Conservation (phyloP, 139 green algal genomes). For the Parachlorella kessleri region DNA sequence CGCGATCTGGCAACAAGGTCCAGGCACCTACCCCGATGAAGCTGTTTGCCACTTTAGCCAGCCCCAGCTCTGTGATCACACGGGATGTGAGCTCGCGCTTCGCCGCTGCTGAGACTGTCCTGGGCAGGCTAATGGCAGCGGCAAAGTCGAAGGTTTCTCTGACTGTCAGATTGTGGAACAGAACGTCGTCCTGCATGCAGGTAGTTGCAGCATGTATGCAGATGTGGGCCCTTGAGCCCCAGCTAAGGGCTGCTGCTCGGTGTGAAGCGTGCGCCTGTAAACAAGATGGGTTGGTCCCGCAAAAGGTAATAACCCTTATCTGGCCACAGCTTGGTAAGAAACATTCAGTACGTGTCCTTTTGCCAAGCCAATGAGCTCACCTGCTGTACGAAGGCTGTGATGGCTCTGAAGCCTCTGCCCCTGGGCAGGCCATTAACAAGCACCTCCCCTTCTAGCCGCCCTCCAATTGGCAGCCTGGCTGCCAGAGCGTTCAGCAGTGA, state of each 20-base stretch:
- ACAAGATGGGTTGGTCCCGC: too few relatives aligned
- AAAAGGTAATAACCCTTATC: too few relatives aligned
- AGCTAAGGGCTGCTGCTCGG: background rate
- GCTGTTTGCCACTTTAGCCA: constrained; percentile 45
- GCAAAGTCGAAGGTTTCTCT: constrained; percentile 68
- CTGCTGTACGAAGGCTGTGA: background rate
- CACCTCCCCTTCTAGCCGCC: constrained; percentile 25
- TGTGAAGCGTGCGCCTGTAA: too few relatives aligned
- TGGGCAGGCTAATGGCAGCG: constrained; percentile 51
- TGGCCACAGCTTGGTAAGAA: background rate
- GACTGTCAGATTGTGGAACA: constrained; percentile 65
- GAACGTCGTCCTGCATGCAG: constrained; percentile 65
- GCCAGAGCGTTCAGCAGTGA: constrained; percentile 41
- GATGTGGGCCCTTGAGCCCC: too few relatives aligned
- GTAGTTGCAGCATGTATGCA: too few relatives aligned
- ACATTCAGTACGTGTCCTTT: too few relatives aligned
- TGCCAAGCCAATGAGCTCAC: too few relatives aligned
- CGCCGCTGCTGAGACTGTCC: constrained; percentile 22
- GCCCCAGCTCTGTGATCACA: constrained; percentile 49
- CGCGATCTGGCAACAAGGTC: too few relatives aligned
- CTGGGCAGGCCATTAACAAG: constrained; percentile 32
- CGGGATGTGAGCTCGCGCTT: constrained; percentile 18
- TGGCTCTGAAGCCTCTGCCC: background rate
- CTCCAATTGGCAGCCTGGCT: constrained; percentile 34
- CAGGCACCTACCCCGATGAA: constrained; percentile 38